Percentiles rank a stretch among this genome's conserved stretches.
These are phyloP conservation scores for Oenanthe sinensis DNA, from an alignment of 129 eudicot species.

Conservation along the genomic window DNA sequence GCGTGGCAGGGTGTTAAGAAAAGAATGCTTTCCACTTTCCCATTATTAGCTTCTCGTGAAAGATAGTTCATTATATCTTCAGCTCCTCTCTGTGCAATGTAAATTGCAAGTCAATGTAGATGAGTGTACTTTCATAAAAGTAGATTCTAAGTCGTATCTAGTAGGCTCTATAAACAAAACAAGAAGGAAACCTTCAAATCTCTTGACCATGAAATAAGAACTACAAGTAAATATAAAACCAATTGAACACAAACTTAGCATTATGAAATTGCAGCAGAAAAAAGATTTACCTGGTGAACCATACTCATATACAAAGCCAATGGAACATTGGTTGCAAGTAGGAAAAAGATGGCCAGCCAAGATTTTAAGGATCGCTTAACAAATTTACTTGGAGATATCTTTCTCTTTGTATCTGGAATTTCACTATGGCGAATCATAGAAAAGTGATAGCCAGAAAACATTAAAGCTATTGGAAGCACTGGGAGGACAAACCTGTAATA, in stretches of 20 bases:
- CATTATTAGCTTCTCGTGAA: slow-evolving; percentile 49
- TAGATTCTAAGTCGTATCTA: neutral
- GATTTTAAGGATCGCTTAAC: slow-evolving; percentile 37
- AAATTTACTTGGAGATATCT: slow-evolving; percentile 15
- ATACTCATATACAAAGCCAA: slow-evolving; percentile 94
- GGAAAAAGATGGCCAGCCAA: slow-evolving; percentile 38
- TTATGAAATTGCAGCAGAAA: neutral
- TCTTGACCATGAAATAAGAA: neutral
- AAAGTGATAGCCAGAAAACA: slow-evolving; percentile 69
- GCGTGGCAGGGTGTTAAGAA: slow-evolving; percentile 92
- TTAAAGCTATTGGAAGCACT: slow-evolving; percentile 84
- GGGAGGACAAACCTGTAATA: slow-evolving; percentile 90
- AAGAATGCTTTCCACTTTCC: slow-evolving; percentile 53
- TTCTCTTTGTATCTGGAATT: slow-evolving; percentile 26
- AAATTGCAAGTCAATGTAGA: slow-evolving; percentile 1
- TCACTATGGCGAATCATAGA: slow-evolving; percentile 34
- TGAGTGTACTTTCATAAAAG: neutral
- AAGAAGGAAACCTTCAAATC: neutral
- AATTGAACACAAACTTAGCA: neutral
- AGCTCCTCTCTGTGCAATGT: slow-evolving; percentile 61
- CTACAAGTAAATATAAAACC: neutral
- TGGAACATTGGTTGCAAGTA: slow-evolving; percentile 81
- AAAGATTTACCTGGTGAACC: slow-evolving; percentile 77
- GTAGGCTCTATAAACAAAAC: neutral
- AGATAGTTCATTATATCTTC: slow-evolving; percentile 86